These are phyloP conservation scores for Phytophthora agathidicida DNA, from an alignment of 352 stramenopile genomes.

Conservation along the genomic window DNA sequence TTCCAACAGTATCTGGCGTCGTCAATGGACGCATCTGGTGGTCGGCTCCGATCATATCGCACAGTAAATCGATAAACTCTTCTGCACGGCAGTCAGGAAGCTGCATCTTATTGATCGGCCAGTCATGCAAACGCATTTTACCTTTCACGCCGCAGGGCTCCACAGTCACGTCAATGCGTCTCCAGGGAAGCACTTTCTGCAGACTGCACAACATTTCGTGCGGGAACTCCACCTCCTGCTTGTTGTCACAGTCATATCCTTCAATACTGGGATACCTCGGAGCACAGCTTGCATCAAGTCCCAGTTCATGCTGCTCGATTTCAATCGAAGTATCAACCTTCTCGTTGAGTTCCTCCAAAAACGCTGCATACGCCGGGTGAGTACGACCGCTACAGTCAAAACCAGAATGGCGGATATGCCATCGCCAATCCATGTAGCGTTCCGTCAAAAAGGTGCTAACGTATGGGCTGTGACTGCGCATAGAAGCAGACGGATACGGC, in stretches of 20 bases:
- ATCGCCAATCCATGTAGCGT: slow-evolving; percentile 66
- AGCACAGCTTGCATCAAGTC: slow-evolving; percentile 40
- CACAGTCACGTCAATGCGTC: slow-evolving; percentile 72
- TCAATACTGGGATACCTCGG: slow-evolving; percentile 64
- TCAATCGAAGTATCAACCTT: slow-evolving; percentile 54
- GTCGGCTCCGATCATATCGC: slow-evolving; percentile 66
- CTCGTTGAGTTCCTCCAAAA: slow-evolving; percentile 44
- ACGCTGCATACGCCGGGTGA: slow-evolving; percentile 8
- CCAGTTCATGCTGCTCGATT: slow-evolving; percentile 40
- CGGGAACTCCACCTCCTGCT: slow-evolving; percentile 80
- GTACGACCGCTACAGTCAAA: slow-evolving; percentile 33
- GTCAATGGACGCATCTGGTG: slow-evolving; percentile 49
- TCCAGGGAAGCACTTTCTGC: slow-evolving; percentile 59
- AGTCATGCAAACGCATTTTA: slow-evolving; percentile 80
- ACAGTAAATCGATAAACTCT: slow-evolving; percentile 81
- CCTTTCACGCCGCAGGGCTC: slow-evolving; percentile 67
- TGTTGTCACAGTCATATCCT: slow-evolving; percentile 73
- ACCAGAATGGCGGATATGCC: slow-evolving; percentile 73
- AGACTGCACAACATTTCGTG: slow-evolving; percentile 64
- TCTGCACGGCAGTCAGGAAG: slow-evolving; percentile 58
- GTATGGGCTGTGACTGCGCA: slow-evolving; percentile 77
- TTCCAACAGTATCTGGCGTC: slow-evolving; percentile 22
- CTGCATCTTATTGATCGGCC: slow-evolving; percentile 82
- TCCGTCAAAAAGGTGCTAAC: slow-evolving; percentile 55
- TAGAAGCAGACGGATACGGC: slow-evolving; percentile 72